phyloP scores from a whole-genome alignment of 257 asterid genomes.

The Solanum chaucha region DNA sequence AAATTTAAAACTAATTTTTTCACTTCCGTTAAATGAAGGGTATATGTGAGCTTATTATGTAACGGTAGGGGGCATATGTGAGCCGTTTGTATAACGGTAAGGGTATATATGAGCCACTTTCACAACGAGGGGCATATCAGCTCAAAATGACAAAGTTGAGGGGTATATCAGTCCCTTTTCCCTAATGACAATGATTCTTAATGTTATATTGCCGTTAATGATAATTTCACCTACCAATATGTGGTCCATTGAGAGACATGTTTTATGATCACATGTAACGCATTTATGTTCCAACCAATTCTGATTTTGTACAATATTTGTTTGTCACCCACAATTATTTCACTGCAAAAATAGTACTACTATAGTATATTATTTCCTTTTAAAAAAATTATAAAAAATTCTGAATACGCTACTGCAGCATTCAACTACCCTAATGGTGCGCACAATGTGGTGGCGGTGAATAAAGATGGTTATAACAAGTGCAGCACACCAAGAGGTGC shows the following conservation, averaged over 20 bases:
- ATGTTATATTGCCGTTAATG: neutral
- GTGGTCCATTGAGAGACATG: neutral
- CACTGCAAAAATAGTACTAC: neutral
- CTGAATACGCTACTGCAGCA: neutral
- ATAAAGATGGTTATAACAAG: neutral
- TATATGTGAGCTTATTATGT: no score
- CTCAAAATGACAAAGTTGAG: no score
- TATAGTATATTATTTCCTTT: neutral
- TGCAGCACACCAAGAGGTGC: conserved; percentile 18
- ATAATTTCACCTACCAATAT: neutral
- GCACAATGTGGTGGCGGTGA: conserved; percentile 33
- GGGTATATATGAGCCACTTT: no score
- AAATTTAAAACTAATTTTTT: no score
- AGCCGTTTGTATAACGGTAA: no score
- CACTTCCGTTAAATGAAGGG: no score
- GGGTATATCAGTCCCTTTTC: no score
- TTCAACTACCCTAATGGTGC: conserved; percentile 11
- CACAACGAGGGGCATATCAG: no score
- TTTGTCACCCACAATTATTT: neutral
- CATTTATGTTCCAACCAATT: neutral
- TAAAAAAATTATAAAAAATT: neutral
- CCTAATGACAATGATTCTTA: neutral
- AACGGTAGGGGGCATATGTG: no score
- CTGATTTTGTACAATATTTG: neutral
- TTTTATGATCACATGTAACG: neutral